Conservation (phyloP, 177 flowering plant genomes). For the Telopea speciosissima region DNA sequence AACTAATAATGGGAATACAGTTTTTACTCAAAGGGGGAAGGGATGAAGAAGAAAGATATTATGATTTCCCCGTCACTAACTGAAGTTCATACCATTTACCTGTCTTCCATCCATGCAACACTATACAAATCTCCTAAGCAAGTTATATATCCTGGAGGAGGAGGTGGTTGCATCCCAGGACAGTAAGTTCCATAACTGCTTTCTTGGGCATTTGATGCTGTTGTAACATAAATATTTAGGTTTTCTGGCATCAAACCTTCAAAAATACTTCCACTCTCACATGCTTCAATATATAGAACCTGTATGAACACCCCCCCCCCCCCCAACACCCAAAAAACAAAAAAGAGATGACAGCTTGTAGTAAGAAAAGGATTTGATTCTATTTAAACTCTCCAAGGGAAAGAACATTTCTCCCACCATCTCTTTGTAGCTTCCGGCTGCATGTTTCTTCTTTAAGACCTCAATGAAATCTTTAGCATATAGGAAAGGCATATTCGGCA, state of each 20-base stretch:
- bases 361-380: not conserved
- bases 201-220: conserved; percentile 92
- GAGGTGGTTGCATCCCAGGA: conserved; percentile 78
- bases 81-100: conserved; percentile 35
- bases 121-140: conserved; percentile 93
- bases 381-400: not conserved
- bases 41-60: no score
- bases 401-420: conserved; percentile 47
- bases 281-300: conserved; percentile 88
- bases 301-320: conserved; percentile 10
- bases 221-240: conserved; percentile 64
- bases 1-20: no score
- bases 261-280: conserved; percentile 93
- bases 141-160: conserved; percentile 72
- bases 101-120: conserved; percentile 95
- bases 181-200: conserved; percentile 89
- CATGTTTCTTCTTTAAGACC: conserved; percentile 81
- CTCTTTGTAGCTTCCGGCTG: conserved; percentile 57
- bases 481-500: conserved; percentile 71
- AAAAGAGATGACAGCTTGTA: not conserved
- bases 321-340: no score
- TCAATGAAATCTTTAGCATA: conserved; percentile 73
- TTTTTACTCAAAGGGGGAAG: no score
- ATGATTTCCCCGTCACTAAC: no score
- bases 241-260: conserved; percentile 83